These are phyloP conservation scores for Aureobasidium sp. DNA, from an alignment of 2,329 filamentous ascomycete species.

Conservation along the genomic window DNA sequence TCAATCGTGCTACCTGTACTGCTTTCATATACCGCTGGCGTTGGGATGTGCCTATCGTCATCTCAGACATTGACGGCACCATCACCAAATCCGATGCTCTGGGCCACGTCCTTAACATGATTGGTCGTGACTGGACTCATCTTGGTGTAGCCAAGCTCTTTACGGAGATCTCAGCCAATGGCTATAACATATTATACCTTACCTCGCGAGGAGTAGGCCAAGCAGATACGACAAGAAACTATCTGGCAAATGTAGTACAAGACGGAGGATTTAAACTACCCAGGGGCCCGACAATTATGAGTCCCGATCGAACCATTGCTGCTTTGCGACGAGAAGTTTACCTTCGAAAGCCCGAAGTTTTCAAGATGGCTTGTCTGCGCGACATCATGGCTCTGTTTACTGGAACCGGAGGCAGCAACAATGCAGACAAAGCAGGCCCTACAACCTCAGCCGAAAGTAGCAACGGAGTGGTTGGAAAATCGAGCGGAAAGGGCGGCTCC, in stretches of 20 bases:
- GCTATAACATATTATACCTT: conserved; percentile 98
- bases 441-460: conserved; percentile 7
- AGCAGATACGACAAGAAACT: conserved; percentile 81
- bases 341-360: conserved; percentile 91
- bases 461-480: background rate
- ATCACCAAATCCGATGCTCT: conserved; percentile 68
- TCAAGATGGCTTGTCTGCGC: conserved; percentile 97
- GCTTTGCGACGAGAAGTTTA: conserved; percentile 89
- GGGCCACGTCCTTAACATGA: conserved; percentile 91
- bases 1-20: conserved; percentile 86
- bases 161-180: conserved; percentile 88
- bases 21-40: conserved; percentile 94
- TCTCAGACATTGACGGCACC: conserved; percentile 97
- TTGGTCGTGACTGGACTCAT: conserved; percentile 97
- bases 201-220: conserved; percentile 91
- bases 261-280: conserved; percentile 78
- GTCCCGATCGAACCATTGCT: conserved; percentile 89
- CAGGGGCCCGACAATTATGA: conserved; percentile 87
- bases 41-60: conserved; percentile 85
- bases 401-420: conserved; percentile 30
- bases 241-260: conserved; percentile 82
- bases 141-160: conserved; percentile 94
- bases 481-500: conserved; percentile 25
- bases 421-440: conserved; percentile 16
- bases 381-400: conserved; percentile 84